Evolutionary conservation across 1,139 yeast species (phyloP), one percentile per base, ranked within the genome.

Genomic region (Candida frijolesensis): DNA sequence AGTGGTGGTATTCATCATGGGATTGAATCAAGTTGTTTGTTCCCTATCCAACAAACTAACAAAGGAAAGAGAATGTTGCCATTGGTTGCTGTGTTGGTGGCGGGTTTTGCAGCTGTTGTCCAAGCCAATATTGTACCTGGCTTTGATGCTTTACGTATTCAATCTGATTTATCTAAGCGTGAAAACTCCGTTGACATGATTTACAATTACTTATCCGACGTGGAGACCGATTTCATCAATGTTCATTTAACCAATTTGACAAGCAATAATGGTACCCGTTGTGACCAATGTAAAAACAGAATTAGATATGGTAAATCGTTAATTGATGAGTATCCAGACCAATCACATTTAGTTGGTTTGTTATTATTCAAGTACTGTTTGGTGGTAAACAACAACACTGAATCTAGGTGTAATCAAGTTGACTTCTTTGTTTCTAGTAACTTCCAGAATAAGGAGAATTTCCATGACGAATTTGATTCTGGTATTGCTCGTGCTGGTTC

Each of bases 371-470:
- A 72, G 54, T 61, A 71, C 52, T 74, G 79, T 60, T 54, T 73
- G 43, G 57, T 53, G n/a, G 50, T 56, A 41, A 62, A 74, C 55
- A 65, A 71, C 35, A 61, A 63, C 14, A 58, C 62, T 18, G 74
- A 71, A 45, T 47, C 62, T 33, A 65, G 63, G 47, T 74, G 79
- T 60, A 68, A 70, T 50, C 64, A 68, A 40, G 55, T 57, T 42
- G 78, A 74, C 52, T 74, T 74, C 55, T 74, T 74, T 54, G 61
- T 74, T 51, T 68, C 74, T 42, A 74, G 78, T 37, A 66, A 67
- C 42, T 54, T 66, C 30, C 51, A 63, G 38, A 57, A 61, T 46
- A 51, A 51, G 15, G 59, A 59, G 22, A 49, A 49, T 9, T 61
- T 62, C 32, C 57, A 56, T 22, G 53, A 58, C 27, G 53, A 57